phyloP scores from a whole-genome alignment of 805 yeast genomes.

The Vanderwaltozyma polyspora region DNA sequence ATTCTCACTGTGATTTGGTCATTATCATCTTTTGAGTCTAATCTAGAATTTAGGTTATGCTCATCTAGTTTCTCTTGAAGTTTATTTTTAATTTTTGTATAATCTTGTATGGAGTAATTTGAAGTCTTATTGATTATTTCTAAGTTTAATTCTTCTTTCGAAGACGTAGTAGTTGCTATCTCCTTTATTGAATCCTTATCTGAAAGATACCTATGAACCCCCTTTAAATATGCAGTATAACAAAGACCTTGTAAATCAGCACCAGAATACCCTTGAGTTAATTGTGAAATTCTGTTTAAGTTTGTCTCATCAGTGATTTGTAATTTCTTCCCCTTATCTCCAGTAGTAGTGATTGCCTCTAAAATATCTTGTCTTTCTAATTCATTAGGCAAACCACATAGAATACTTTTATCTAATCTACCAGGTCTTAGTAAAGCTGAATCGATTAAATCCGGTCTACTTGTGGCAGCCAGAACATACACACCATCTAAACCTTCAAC shows the following conservation, averaged over 20 bases:
- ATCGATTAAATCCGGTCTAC: conserved; percentile 91
- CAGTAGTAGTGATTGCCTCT: conserved; percentile 16
- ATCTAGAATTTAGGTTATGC: not conserved
- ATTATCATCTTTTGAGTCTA: too few relatives aligned
- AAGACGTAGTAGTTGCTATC: not conserved
- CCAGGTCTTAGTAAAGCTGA: conserved; percentile 94
- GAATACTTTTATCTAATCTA: conserved; percentile 80
- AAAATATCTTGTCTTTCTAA: conserved; percentile 69
- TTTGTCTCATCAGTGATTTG: conserved; percentile 38
- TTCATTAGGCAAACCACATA: conserved; percentile 75
- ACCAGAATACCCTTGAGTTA: conserved; percentile 75
- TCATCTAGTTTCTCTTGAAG: not conserved
- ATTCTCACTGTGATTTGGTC: conserved; percentile 24
- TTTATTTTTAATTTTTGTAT: not conserved
- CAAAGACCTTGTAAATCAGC: conserved; percentile 91
- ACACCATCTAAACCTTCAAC: conserved; percentile 97
- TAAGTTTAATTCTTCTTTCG: not conserved
- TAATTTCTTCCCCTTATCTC: conserved; percentile 26
- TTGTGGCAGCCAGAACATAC: conserved; percentile 90
- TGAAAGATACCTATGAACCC: conserved; percentile 60
- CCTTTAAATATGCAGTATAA: conserved; percentile 82
- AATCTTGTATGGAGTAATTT: not conserved
- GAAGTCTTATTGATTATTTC: not conserved
- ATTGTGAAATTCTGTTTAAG: conserved; percentile 41
- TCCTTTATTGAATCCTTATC: conserved; percentile 3